Evolutionary conservation across 768 basidiomycete genomes (phyloP).

Genomic region (Sarcomyxa edulis): DNA sequence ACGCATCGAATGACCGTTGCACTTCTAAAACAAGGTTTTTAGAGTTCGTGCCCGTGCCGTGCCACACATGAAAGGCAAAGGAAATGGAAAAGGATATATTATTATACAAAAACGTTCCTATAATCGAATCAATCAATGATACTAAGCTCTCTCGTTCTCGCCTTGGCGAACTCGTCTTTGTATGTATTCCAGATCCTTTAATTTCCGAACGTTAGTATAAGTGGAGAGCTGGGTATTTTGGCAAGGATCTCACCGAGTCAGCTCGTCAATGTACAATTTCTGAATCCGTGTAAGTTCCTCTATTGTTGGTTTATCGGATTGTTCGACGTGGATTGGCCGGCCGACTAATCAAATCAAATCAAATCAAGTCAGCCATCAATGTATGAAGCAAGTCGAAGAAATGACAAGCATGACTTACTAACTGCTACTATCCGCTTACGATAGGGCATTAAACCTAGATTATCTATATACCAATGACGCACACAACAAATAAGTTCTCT

Average conservation of each 20-base stretch:
- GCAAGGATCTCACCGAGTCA: slow-evolving; percentile 60
- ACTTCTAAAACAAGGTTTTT: not conserved
- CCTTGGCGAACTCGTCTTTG: slow-evolving; percentile 89
- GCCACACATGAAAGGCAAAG: not conserved
- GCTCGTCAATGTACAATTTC: slow-evolving; percentile 83
- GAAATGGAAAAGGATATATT: not conserved
- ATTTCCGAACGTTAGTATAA: slow-evolving; percentile 1
- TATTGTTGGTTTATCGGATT: slow-evolving; percentile 74
- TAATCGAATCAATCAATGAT: slow-evolving; percentile 61
- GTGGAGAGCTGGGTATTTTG: not conserved
- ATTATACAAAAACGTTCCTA: not conserved
- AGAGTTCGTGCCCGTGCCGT: not conserved
- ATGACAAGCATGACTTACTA: slow-evolving; percentile 76
- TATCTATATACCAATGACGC: too few species aligned
- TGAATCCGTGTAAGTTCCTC: slow-evolving; percentile 81
- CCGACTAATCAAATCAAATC: slow-evolving; percentile 68
- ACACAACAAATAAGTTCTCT: not conserved
- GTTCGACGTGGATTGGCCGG: slow-evolving; percentile 74
- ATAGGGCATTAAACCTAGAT: slow-evolving; percentile 93
- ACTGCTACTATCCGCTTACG: slow-evolving; percentile 94
- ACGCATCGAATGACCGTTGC: not conserved
- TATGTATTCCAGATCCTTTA: slow-evolving; percentile 92
- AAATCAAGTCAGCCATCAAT: not conserved
- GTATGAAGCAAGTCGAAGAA: not conserved
- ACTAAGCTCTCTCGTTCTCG: slow-evolving; percentile 70